These are phyloP conservation scores for Hondaea fermentalgiana DNA, from an alignment of 108 stramenopile species.

Conservation along the genomic window DNA sequence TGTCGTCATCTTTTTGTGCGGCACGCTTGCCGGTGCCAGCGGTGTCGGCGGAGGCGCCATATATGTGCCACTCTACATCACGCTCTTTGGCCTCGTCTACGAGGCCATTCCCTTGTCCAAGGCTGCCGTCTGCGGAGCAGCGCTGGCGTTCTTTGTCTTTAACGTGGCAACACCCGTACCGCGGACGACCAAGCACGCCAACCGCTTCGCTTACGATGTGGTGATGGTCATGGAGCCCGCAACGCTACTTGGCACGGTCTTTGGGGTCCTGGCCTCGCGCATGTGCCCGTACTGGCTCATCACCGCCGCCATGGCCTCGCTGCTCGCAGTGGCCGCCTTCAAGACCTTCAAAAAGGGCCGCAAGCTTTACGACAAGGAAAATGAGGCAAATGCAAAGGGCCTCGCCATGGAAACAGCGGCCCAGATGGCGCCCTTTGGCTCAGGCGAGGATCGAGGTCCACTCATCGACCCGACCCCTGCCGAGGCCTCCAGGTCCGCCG, in stretches of 20 bases:
- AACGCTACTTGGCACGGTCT: background rate
- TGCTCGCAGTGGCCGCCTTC: background rate
- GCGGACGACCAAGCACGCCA: background rate
- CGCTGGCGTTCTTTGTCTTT: background rate
- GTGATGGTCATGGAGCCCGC: constrained; percentile 16
- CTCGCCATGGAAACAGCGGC: background rate
- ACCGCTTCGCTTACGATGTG: constrained; percentile 16
- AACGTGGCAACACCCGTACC: background rate
- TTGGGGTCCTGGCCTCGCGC: background rate
- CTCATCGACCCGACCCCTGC: background rate
- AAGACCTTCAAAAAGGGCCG: background rate
- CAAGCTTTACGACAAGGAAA: background rate
- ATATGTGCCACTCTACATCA: background rate
- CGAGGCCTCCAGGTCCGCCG: background rate
- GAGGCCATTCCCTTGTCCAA: constrained; percentile 13
- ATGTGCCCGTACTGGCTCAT: constrained; percentile 12
- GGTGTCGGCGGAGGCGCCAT: constrained; percentile 6
- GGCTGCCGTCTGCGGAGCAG: background rate
- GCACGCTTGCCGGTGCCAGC: background rate
- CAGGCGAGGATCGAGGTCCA: background rate
- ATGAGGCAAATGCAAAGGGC: background rate
- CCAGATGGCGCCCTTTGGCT: background rate
- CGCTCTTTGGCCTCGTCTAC: background rate
- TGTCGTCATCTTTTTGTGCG: background rate
- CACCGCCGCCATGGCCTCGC: background rate